Percentiles rank a stretch among this genome's conserved stretches.
Conservation (phyloP, 176 grass and related monocot genomes). For the Zoysia pacifica region DNA sequence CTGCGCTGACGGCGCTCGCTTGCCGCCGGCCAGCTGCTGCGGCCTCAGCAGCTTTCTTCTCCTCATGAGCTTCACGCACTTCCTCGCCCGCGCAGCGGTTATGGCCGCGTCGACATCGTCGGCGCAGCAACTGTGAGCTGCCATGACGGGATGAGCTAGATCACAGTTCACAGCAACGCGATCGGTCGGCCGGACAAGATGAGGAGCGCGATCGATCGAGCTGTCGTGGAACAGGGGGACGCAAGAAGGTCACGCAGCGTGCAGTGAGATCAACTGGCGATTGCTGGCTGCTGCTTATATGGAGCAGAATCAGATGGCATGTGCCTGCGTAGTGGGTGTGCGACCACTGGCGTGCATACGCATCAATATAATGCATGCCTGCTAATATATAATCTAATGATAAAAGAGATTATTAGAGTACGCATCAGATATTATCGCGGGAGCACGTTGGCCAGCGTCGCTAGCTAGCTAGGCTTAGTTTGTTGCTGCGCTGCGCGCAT, state of each 20-base stretch:
- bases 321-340: constrained; percentile 14
- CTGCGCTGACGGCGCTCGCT: neutral
- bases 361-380: neutral
- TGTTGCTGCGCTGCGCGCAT: no score
- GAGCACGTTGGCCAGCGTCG: no score
- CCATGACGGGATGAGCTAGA: constrained; percentile 1
- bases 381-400: neutral
- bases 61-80: neutral
- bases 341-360: neutral
- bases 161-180: neutral
- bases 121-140: neutral
- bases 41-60: neutral
- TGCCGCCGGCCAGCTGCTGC: neutral
- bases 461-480: neutral
- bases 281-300: constrained; percentile 14
- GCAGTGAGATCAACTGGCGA: neutral
- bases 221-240: neutral
- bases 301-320: neutral
- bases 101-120: neutral
- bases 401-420: neutral
- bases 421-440: neutral
- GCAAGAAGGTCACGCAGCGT: neutral
- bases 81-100: neutral
- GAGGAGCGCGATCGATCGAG: neutral
- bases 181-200: neutral